phyloP scores from a whole-genome alignment of 1,284 basidiomycete genomes.

The Sporisorium exsertum region DNA sequence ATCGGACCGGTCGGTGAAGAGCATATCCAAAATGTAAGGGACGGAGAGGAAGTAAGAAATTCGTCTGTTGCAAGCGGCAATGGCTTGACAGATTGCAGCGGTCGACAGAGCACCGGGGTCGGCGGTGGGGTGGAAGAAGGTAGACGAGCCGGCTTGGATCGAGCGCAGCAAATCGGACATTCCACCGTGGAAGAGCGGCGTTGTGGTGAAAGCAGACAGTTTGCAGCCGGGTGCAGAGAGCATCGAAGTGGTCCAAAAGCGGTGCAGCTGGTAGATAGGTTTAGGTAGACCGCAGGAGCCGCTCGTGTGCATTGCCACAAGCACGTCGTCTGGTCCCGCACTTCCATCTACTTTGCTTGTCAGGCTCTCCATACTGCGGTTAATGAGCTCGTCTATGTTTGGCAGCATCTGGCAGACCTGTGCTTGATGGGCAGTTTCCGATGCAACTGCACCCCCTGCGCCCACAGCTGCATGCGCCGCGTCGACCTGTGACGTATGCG shows the following conservation, averaged over 20 bases:
- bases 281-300: slow-evolving; percentile 75
- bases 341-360: background rate
- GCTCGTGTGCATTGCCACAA: slow-evolving; percentile 76
- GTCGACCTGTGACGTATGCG: slow-evolving; percentile 70
- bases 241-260: slow-evolving; percentile 56
- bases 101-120: slow-evolving; percentile 68
- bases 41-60: slow-evolving; percentile 69
- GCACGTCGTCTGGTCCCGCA: slow-evolving; percentile 68
- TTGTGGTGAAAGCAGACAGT: slow-evolving; percentile 70
- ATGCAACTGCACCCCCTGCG: background rate
- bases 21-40: slow-evolving; percentile 72
- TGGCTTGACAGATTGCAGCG: slow-evolving; percentile 63
- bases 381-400: background rate
- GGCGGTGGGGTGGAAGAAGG: slow-evolving; percentile 70
- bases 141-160: slow-evolving; percentile 69
- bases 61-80: slow-evolving; percentile 55
- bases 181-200: slow-evolving; percentile 72
- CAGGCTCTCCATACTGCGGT: background rate
- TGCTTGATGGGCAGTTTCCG: background rate
- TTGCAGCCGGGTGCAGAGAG: slow-evolving; percentile 46
- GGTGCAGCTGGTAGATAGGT: slow-evolving; percentile 63
- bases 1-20: slow-evolving; percentile 72
- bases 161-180: slow-evolving; percentile 70
- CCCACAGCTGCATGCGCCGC: slow-evolving; percentile 60
- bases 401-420: slow-evolving; percentile 20